These are phyloP conservation scores for Xylaria bambusicola DNA, from an alignment of 495 filamentous ascomycete species.

Conservation along the genomic window DNA sequence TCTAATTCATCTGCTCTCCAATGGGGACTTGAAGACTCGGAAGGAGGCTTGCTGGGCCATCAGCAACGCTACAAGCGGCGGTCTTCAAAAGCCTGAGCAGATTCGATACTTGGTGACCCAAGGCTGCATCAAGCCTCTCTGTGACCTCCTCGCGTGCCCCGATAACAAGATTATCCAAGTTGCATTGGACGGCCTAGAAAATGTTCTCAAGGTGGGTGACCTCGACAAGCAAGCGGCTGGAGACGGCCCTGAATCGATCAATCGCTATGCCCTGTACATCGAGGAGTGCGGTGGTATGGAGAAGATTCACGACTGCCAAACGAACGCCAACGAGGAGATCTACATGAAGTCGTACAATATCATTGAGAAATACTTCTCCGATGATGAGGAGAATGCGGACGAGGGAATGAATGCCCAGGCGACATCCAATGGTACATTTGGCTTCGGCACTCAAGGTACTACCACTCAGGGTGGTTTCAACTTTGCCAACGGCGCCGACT, in stretches of 20 bases:
- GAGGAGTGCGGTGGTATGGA: constrained; percentile 99
- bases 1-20: constrained; percentile 89
- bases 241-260: constrained; percentile 76
- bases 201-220: constrained; percentile 98
- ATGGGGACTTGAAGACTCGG: constrained; percentile 98
- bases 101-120: constrained; percentile 91
- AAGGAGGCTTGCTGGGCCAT: constrained; percentile 99
- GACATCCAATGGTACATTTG: constrained; percentile 73
- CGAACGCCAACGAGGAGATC: constrained; percentile 99
- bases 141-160: constrained; percentile 92
- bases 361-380: constrained; percentile 99
- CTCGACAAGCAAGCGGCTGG: constrained; percentile 90
- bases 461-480: constrained; percentile 79
- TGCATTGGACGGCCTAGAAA: constrained; percentile 96
- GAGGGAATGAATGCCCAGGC: constrained; percentile 57
- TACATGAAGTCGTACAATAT: constrained; percentile 99
- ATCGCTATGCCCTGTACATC: constrained; percentile 96
- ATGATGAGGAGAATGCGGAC: constrained; percentile 86
- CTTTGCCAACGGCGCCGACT: constrained; percentile 89
- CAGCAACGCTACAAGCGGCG: constrained; percentile 96
- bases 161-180: constrained; percentile 99
- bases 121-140: constrained; percentile 96
- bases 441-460: constrained; percentile 72
- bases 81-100: constrained; percentile 97
- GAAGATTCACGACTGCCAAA: constrained; percentile 99